Evolutionary conservation across 2,329 filamentous ascomycete genomes (phyloP), one percentile per base, ranked within the genome.

Genomic region (Fusarium circinatum): DNA sequence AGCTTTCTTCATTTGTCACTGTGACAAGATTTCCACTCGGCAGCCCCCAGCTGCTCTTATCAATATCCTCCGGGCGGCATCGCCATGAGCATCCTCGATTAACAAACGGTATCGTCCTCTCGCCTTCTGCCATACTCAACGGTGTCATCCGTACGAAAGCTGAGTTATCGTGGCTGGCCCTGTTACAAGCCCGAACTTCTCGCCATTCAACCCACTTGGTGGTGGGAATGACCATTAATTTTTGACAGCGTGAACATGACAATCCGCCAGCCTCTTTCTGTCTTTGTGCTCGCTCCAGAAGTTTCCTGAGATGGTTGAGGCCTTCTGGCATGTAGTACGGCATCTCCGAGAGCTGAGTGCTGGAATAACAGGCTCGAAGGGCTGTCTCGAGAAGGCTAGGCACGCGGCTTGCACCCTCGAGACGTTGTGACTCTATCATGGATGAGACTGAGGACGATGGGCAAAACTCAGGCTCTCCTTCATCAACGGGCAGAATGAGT

Each of bases 151-250:
- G 71, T 61, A 74, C 68, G 28, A 63, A 45, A 51, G 61, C 49
- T 22, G 60, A 44, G 20, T 47, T 56, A 20, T 68, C 60, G 13
- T 70, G 42, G n/a, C 48, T 28, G 20, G 56, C 36, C 15, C 61
- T 56, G 28, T 75, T 72, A 42, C 71, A 71, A 18, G 73, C 77
- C 30, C 73, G 68, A 30, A 84, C 62, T 65, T 87, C 84, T 79
- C 87, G 89, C 88, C 90, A 92, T 76, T 92, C 90, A 13, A 92
- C 80, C 90, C 90, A 92, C 75, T 90, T 85, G 0, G 87, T 83
- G 8, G 85, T 80, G 6, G 90, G 87, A 28, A 88, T 82, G 12
- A 90, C 81, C 8, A 88, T 85, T 14, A 78, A 77, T 34, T 85
- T 84, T 30, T 80, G 74, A 75, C 90, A 92, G 0, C 84, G 81